Conservation (phyloP, 2,329 filamentous ascomycete species). For the Colletotrichum tamarilloi region DNA sequence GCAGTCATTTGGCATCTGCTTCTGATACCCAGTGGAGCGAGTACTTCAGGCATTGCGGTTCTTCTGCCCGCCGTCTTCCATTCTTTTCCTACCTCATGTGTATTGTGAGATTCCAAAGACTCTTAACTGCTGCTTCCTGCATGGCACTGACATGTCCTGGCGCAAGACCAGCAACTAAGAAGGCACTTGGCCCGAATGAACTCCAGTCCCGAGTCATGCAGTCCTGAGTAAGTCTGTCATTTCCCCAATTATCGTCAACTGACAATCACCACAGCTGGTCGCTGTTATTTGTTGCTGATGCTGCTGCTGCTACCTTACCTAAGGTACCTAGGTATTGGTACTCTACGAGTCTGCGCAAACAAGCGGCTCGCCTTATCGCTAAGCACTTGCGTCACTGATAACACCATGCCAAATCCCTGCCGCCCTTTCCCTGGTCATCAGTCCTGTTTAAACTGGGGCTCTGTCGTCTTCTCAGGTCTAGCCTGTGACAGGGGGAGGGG, state of each 20-base stretch:
- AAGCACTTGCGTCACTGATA: conserved; percentile 37
- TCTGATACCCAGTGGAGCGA: background rate
- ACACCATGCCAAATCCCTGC: conserved; percentile 29
- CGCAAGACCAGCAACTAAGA: conserved; percentile 18
- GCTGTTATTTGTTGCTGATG: background rate
- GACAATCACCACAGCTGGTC: background rate
- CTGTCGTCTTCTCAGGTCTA: conserved; percentile 24
- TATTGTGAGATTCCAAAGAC: too few relatives aligned
- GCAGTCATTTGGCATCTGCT: conserved; percentile 16
- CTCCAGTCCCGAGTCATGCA: conserved; percentile 22
- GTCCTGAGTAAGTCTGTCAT: conserved; percentile 16
- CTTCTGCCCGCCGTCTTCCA: background rate
- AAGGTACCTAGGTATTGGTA: background rate
- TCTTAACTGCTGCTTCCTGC: conserved; percentile 1
- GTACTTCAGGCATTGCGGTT: background rate
- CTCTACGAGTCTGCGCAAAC: background rate
- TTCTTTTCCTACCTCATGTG: background rate
- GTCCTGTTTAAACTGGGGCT: conserved; percentile 33
- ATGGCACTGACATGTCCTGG: conserved; percentile 29
- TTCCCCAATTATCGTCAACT: conserved; percentile 3
- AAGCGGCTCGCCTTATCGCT: conserved; percentile 23
- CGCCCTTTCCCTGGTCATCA: conserved; percentile 28
- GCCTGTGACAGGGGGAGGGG: conserved; percentile 26
- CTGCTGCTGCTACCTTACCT: background rate
- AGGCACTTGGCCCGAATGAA: background rate